These are phyloP conservation scores for Populus tomentosa DNA, from an alignment of 441 rosid genomes.

Conservation along the genomic window DNA sequence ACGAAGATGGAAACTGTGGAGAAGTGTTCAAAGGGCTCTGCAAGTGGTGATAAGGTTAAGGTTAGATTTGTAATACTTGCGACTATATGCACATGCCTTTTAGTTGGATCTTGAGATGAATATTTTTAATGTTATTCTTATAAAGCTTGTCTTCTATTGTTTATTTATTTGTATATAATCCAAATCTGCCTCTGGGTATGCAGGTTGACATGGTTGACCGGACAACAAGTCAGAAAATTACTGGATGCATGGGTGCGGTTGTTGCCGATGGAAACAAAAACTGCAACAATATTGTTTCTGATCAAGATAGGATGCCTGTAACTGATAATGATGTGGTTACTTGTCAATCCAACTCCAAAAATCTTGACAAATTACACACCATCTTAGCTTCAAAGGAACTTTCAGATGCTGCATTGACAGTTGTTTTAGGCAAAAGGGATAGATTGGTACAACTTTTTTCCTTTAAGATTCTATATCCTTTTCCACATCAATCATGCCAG, in stretches of 20 bases:
- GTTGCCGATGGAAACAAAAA: conserved; percentile 20
- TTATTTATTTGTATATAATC: not conserved
- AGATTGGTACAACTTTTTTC: conserved; percentile 44
- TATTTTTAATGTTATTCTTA: not conserved
- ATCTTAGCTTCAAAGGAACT: conserved; percentile 47
- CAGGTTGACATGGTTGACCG: conserved; percentile 25
- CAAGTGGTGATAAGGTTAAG: conserved; percentile 1
- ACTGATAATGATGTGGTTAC: conserved; percentile 21
- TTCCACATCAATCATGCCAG: not conserved
- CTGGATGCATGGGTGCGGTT: conserved; percentile 29
- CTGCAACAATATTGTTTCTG: conserved; percentile 13
- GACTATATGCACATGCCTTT: not conserved
- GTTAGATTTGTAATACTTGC: conserved; percentile 7
- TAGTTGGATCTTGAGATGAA: not conserved
- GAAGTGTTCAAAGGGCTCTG: conserved; percentile 9
- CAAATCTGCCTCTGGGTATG: conserved; percentile 7
- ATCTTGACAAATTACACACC: conserved; percentile 31
- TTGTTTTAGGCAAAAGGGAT: conserved; percentile 56
- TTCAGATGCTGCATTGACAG: conserved; percentile 50
- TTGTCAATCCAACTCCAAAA: conserved; percentile 27
- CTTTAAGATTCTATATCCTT: not conserved
- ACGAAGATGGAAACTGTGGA: not conserved
- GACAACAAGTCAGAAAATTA: conserved; percentile 5
- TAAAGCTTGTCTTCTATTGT: not conserved
- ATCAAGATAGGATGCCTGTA: conserved; percentile 13